A percentile compares a stretch with the other conserved stretches of the same genome.
phyloP scores from a whole-genome alignment of 805 yeast genomes.

The Pichia sporocuriosa region DNA sequence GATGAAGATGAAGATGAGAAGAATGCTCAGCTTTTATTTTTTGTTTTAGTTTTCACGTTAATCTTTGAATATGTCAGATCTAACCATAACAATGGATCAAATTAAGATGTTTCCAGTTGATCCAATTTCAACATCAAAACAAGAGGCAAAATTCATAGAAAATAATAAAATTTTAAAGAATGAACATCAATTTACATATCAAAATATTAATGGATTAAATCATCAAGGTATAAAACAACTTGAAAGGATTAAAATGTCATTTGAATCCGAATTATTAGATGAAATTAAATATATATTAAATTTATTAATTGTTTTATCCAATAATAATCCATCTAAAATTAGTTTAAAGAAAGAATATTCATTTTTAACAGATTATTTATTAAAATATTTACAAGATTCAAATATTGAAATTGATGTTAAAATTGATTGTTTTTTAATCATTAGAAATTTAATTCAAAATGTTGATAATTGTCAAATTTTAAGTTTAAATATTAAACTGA shows the following conservation, averaged over 20 bases:
- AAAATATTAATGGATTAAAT: conserved; percentile 30
- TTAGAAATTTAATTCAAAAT: conserved; percentile 82
- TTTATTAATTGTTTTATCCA: conserved; percentile 42
- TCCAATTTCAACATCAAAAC: conserved; percentile 28
- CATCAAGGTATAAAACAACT: conserved; percentile 55
- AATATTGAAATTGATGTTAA: conserved; percentile 25
- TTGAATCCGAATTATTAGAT: conserved; percentile 53
- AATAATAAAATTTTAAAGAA: conserved; percentile 26
- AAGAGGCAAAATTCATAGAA: conserved; percentile 28
- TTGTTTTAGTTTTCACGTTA: too few relatives aligned
- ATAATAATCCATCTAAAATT: conserved; percentile 33
- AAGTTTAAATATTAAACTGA: conserved; percentile 39
- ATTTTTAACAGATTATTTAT: conserved; percentile 33
- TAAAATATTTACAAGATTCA: conserved; percentile 17
- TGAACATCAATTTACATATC: conserved; percentile 26
- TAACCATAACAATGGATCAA: not conserved
- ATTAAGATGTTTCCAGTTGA: conserved; percentile 27
- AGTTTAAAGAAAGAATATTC: conserved; percentile 35
- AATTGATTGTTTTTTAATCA: conserved; percentile 51
- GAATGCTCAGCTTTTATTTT: too few relatives aligned
- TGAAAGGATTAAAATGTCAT: conserved; percentile 63
- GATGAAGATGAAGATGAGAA: too few relatives aligned
- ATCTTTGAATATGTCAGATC: too few relatives aligned
- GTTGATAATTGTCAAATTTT: conserved; percentile 73
- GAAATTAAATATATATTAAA: conserved; percentile 71